phyloP scores from a whole-genome alignment of 345 rosid genomes.

The Eutrema japonicum region DNA sequence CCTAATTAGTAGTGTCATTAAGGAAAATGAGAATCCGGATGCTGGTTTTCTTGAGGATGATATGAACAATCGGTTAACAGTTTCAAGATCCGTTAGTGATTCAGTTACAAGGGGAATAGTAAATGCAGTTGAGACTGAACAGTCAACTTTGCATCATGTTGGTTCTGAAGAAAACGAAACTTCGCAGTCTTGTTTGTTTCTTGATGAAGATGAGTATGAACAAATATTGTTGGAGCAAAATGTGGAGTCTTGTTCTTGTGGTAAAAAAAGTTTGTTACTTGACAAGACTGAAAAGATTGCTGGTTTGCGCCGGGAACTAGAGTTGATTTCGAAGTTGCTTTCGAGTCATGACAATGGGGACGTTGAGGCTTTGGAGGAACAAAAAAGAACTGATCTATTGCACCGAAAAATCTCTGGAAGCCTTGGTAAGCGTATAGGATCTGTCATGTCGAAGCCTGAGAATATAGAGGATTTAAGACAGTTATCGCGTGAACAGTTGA shows the following conservation, averaged over 20 bases:
- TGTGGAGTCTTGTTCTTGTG: conserved; percentile 41
- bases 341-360: conserved; percentile 50
- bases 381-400: conserved; percentile 41
- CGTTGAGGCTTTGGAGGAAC: conserved; percentile 46
- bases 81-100: conserved; percentile 74
- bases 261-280: conserved; percentile 43
- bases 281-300: conserved; percentile 60
- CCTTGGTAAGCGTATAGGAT: conserved; percentile 41
- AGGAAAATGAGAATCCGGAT: conserved; percentile 53
- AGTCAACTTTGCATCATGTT: conserved; percentile 37
- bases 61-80: conserved; percentile 48
- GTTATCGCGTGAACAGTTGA: conserved; percentile 51
- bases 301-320: conserved; percentile 63
- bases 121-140: conserved; percentile 59
- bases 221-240: conserved; percentile 32
- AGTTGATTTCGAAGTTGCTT: conserved; percentile 56
- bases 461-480: conserved; percentile 52
- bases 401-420: conserved; percentile 54
- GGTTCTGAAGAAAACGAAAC: conserved; percentile 36
- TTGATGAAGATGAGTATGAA: conserved; percentile 49
- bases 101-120: conserved; percentile 67
- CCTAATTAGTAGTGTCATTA: conserved; percentile 1
- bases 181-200: conserved; percentile 17
- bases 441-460: conserved; percentile 51
- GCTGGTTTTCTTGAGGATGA: conserved; percentile 46